Evolutionary conservation across 2,329 filamentous ascomycete species (phyloP), one percentile per base, ranked within the genome.

Genomic region (Phaeosphaeria sp.): DNA sequence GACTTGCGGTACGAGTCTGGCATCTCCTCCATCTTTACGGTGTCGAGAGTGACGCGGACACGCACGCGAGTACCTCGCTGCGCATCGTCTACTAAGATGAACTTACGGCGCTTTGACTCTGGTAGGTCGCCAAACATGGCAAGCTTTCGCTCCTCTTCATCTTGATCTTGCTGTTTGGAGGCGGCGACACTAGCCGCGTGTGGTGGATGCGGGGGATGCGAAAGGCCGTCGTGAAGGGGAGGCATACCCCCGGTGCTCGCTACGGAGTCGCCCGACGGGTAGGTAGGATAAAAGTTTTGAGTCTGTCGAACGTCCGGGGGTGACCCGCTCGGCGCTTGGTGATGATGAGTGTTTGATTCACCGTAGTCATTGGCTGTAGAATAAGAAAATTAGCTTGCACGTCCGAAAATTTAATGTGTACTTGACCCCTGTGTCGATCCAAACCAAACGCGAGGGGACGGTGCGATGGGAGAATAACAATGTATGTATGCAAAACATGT

Each of bases 11-110:
- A 97, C 17, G 92, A 95, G 77, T 98, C 94, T 1, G 94, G 94
- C 72, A 98, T 96, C 78, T 98, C 94, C 71, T 93, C 90, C 81
- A 95, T 96, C 75, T 97, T 90, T 67, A 97, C 93, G 46, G 89
- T 89, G 72, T 97, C 92, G n/a, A 99, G 87, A 62, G 91, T 95
- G 51, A 97, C 93, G 60, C 93, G 90, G 46, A 98, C 93, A 17
- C 94, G 89, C 1, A 97, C 89, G 43, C 93, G 87, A 50, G 87
- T 89, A 52, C 90, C 90, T 18, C 73, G 72, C 53, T 93, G 90
- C 52, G 87, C 89, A 76, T 98, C 94, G 65, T 97, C 93, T 25
- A 98, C 93, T 10, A 98, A 86, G 67, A 98, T 97, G 78, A 98
- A 98, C 78, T 97, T 98, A 74, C 94, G 90, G 72, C 92, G 92